phyloP scores from a whole-genome alignment of 106 monocot genomes.

The Allium cepa region DNA sequence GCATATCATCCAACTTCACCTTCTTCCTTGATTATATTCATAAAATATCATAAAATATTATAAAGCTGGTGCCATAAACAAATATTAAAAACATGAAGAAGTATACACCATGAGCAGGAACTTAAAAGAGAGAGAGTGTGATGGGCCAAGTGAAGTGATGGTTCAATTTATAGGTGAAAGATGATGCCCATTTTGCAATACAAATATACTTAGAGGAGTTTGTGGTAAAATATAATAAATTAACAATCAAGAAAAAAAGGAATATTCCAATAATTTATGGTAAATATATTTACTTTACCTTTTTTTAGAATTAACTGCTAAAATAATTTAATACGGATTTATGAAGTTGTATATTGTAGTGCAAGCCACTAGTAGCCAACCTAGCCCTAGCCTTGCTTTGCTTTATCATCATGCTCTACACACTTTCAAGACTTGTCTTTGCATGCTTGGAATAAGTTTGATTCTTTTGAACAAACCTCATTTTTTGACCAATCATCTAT shows the following conservation, averaged over 20 bases:
- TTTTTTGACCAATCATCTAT: background rate
- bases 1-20: conserved; percentile 41
- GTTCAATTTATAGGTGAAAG: conserved; percentile 29
- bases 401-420: background rate
- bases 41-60: conserved; percentile 1
- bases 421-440: conserved; percentile 7
- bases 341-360: background rate
- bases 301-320: background rate
- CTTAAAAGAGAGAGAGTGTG: background rate
- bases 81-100: background rate
- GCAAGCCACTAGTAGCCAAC: background rate
- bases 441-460: conserved; percentile 7
- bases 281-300: background rate
- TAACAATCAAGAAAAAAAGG: background rate
- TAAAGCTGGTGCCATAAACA: conserved; percentile 39
- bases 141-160: conserved; percentile 14
- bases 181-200: background rate
- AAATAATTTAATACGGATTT: background rate
- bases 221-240: background rate
- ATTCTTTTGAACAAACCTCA: conserved; percentile 10
- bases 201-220: background rate
- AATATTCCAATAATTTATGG: background rate
- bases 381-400: background rate
- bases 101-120: conserved; percentile 12
- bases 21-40: background rate